phyloP scores from a whole-genome alignment of 495 filamentous ascomycete genomes.

The Bombardia bombarda region DNA sequence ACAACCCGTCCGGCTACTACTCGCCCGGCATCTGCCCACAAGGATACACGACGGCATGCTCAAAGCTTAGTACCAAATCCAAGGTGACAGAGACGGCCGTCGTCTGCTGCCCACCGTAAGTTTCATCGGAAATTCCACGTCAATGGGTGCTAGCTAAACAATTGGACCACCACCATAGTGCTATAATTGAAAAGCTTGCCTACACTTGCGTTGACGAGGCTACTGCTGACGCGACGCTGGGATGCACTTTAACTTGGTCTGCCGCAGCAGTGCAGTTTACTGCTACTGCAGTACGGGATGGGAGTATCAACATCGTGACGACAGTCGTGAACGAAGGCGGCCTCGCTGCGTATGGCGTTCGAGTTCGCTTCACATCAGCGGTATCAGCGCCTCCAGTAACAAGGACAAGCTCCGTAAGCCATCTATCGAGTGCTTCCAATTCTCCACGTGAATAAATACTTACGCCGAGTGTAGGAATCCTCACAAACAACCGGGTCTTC shows the following conservation, averaged over 20 bases:
- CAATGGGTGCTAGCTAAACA: too few species aligned
- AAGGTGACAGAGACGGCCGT: conserved; percentile 17
- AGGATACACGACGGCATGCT: conserved; percentile 25
- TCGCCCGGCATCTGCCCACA: conserved; percentile 22
- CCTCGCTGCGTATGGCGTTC: conserved; percentile 18
- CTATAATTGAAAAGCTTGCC: conserved; percentile 9
- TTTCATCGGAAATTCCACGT: too few species aligned
- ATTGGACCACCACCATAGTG: too few species aligned
- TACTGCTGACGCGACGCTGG: conserved; percentile 5
- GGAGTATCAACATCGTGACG: conserved; percentile 4
- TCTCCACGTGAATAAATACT: not conserved
- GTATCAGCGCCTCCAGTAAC: conserved; percentile 3
- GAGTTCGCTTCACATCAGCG: conserved; percentile 15
- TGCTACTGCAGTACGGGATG: conserved; percentile 13
- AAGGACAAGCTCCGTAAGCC: conserved; percentile 2
- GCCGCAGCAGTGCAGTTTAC: conserved; percentile 7
- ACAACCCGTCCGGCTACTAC: conserved; percentile 24
- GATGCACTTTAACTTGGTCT: conserved; percentile 16
- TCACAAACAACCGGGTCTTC: not conserved
- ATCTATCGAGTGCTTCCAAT: not conserved
- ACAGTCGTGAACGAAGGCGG: conserved; percentile 10
- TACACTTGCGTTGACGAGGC: conserved; percentile 13
- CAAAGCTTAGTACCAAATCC: conserved; percentile 3
- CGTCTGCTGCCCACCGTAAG: conserved; percentile 23
- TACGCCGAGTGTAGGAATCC: not conserved